Conservation (phyloP, 148 eudicot species). For the Talinum fruticosum region DNA sequence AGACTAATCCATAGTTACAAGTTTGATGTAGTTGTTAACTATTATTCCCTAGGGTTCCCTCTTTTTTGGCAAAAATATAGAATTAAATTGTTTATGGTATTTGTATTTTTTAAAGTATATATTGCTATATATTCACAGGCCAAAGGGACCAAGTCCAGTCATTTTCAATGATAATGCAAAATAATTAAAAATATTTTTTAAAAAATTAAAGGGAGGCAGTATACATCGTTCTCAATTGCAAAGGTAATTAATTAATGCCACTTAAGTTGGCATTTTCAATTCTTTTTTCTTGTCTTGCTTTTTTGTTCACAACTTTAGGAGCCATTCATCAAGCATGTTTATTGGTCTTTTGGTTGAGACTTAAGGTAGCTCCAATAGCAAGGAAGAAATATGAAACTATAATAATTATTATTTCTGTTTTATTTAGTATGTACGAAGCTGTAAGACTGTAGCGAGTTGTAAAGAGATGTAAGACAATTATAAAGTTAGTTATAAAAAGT, state of each 20-base stretch:
- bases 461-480: too few relatives aligned
- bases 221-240: constrained; percentile 1
- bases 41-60: constrained; percentile 9
- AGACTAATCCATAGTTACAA: background rate
- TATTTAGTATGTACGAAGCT: too few relatives aligned
- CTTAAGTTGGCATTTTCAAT: background rate
- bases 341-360: background rate
- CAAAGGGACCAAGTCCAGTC: constrained; percentile 26
- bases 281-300: background rate
- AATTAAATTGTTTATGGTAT: background rate
- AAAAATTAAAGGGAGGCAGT: background rate
- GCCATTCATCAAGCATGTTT: background rate
- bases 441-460: too few relatives aligned
- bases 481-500: too few relatives aligned
- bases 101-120: background rate
- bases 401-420: too few relatives aligned
- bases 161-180: constrained; percentile 15
- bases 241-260: background rate
- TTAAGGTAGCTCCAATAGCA: background rate
- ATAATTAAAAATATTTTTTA: too few relatives aligned
- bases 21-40: constrained; percentile 6
- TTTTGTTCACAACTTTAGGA: background rate
- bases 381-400: background rate
- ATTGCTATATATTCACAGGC: background rate
- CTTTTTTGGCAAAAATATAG: background rate